Evolutionary conservation across 352 stramenopile genomes (phyloP).

Genomic region (Phytophthora cajani): DNA sequence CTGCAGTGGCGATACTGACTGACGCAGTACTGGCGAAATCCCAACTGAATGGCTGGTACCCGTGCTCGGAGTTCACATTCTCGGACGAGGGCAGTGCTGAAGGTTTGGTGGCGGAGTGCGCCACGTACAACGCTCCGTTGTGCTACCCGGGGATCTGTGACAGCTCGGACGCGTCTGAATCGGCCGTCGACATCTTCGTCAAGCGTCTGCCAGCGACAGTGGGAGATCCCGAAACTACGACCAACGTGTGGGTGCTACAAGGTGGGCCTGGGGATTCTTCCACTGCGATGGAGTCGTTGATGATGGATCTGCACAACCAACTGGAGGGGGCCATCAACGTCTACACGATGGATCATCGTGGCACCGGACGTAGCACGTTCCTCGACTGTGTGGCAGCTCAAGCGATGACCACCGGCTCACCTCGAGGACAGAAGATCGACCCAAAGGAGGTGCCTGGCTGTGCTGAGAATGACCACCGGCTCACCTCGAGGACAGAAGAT

Average conservation of each 20-base stretch:
- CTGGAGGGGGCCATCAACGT: slow-evolving; percentile 36
- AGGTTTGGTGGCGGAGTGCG: slow-evolving; percentile 31
- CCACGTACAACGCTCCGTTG: slow-evolving; percentile 37
- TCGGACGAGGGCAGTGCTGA: slow-evolving; percentile 20
- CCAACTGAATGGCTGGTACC: slow-evolving; percentile 34
- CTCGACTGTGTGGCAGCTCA: slow-evolving; percentile 57
- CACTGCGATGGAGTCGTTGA: slow-evolving; percentile 49
- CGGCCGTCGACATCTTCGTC: slow-evolving; percentile 41
- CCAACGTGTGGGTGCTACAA: slow-evolving; percentile 53
- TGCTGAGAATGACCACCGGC: slow-evolving; percentile 39
- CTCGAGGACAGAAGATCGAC: slow-evolving; percentile 23
- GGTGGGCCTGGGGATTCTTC: slow-evolving; percentile 44
- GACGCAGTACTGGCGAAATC: neutral
- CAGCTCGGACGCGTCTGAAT: slow-evolving; percentile 3
- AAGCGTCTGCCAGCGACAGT: slow-evolving; percentile 37
- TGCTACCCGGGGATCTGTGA: slow-evolving; percentile 37
- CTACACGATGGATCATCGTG: slow-evolving; percentile 61
- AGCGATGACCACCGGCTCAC: slow-evolving; percentile 39
- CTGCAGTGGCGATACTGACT: neutral
- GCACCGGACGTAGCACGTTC: slow-evolving; percentile 42
- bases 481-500: slow-evolving; percentile 36
- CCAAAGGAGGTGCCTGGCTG: too few species aligned
- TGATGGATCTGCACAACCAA: slow-evolving; percentile 33
- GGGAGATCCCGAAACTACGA: slow-evolving; percentile 11
- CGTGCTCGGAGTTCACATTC: slow-evolving; percentile 32